A percentile compares a stretch with the other conserved stretches of the same genome.
These are phyloP conservation scores for Liriodendron chinense DNA, from an alignment of 164 flowering plant genomes.

Conservation along the genomic window DNA sequence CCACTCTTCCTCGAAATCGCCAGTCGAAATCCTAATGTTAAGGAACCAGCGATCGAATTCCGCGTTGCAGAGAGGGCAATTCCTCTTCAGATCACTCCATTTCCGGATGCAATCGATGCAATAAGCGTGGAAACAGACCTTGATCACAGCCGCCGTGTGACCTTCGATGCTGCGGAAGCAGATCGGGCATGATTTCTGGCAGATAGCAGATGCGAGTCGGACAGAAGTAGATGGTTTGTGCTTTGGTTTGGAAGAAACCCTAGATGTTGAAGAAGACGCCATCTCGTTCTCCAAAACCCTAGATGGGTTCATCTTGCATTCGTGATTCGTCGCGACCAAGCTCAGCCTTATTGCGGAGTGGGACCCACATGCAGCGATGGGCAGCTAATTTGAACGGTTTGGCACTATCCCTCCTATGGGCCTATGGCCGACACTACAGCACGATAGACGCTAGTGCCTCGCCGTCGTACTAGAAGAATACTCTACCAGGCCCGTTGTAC, in stretches of 20 bases:
- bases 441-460: too few species aligned
- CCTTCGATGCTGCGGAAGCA: constrained; percentile 35
- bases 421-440: too few species aligned
- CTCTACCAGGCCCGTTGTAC: too few species aligned
- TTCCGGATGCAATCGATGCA: constrained; percentile 56
- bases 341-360: too few species aligned
- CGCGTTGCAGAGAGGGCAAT: constrained; percentile 68
- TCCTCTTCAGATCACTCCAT: constrained; percentile 62
- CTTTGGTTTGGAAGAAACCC: background rate
- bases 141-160: constrained; percentile 40
- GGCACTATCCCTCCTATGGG: too few species aligned
- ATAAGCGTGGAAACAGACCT: constrained; percentile 52
- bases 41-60: constrained; percentile 50
- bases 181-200: constrained; percentile 55
- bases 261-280: background rate
- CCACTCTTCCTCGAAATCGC: constrained; percentile 26
- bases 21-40: constrained; percentile 24
- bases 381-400: too few species aligned
- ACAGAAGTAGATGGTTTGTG: background rate
- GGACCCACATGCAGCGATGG: background rate
- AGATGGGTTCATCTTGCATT: background rate
- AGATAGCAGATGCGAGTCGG: constrained; percentile 26
- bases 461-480: too few species aligned
- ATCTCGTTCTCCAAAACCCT: background rate
- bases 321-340: too few species aligned